Conservation (phyloP, 129 eudicot genomes). For the Flaveria robusta region DNA sequence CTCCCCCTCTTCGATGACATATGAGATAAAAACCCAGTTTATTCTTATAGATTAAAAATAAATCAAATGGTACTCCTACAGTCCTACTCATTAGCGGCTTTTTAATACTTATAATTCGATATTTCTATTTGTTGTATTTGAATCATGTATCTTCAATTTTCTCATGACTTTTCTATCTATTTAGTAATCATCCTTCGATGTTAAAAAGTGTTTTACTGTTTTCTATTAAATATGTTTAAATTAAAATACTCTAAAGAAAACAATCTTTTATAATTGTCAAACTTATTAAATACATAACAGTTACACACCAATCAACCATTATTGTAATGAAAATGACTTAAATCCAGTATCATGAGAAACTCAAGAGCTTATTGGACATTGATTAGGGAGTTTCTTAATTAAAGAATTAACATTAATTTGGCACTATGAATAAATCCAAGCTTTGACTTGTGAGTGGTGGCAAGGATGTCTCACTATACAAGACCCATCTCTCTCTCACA, state of each 20-base stretch:
- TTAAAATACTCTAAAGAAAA: neutral
- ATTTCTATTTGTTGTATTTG: too few relatives aligned
- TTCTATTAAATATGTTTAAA: too few relatives aligned
- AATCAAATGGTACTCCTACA: too few relatives aligned
- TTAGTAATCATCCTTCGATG: too few relatives aligned
- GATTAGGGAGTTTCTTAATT: conserved; percentile 15
- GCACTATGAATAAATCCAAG: conserved; percentile 29
- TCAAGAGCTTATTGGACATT: conserved; percentile 23
- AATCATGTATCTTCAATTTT: too few relatives aligned
- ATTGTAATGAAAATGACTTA: neutral
- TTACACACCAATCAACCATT: conserved; percentile 10
- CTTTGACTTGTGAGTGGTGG: conserved; percentile 52
- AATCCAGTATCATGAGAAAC: neutral
- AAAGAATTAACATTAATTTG: neutral
- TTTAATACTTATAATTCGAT: too few relatives aligned
- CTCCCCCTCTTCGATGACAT: too few relatives aligned
- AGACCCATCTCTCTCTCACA: conserved; percentile 24
- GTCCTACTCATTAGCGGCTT: too few relatives aligned
- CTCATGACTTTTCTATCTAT: too few relatives aligned
- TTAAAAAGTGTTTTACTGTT: too few relatives aligned
- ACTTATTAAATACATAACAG: neutral
- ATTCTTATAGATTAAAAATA: too few relatives aligned
- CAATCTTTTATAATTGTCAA: neutral
- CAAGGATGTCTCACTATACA: conserved; percentile 38
- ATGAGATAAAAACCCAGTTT: too few relatives aligned